These are phyloP conservation scores for Auriculariales sp. DNA, from an alignment of 768 basidiomycete genomes.

Conservation along the genomic window DNA sequence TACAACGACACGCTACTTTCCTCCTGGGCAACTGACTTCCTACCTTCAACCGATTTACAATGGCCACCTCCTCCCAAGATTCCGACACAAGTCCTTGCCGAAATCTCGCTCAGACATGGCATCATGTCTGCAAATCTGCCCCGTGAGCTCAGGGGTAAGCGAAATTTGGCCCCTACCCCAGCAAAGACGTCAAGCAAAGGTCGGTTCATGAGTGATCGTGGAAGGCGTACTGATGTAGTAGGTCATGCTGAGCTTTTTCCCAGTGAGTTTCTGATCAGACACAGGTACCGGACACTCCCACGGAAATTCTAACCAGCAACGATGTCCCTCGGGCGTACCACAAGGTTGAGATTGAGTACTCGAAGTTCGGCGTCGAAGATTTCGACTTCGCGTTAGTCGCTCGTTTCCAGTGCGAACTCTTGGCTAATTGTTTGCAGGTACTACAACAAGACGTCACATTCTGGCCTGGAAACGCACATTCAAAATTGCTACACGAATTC, in stretches of 20 bases:
- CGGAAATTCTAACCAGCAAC: conserved; percentile 35
- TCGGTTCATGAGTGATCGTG: conserved; percentile 79
- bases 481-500: conserved; percentile 94
- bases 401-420: background rate
- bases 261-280: background rate
- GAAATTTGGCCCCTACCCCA: conserved; percentile 54
- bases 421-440: conserved; percentile 34
- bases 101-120: conserved; percentile 79
- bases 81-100: conserved; percentile 57
- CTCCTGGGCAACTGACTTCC: conserved; percentile 39
- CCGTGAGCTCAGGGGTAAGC: conserved; percentile 66
- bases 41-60: conserved; percentile 25
- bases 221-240: conserved; percentile 31
- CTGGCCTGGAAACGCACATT: conserved; percentile 93
- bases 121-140: conserved; percentile 83
- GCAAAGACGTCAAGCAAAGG: conserved; percentile 36
- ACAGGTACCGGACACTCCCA: conserved; percentile 27
- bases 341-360: conserved; percentile 94
- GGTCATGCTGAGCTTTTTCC: conserved; percentile 6
- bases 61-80: conserved; percentile 66
- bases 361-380: conserved; percentile 96
- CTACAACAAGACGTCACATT: conserved; percentile 82
- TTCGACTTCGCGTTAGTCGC: conserved; percentile 83
- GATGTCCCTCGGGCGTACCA: conserved; percentile 72
- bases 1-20: conserved; percentile 69